These are phyloP conservation scores for Tylopilus felleus DNA, from an alignment of 768 basidiomycete species.

Conservation along the genomic window DNA sequence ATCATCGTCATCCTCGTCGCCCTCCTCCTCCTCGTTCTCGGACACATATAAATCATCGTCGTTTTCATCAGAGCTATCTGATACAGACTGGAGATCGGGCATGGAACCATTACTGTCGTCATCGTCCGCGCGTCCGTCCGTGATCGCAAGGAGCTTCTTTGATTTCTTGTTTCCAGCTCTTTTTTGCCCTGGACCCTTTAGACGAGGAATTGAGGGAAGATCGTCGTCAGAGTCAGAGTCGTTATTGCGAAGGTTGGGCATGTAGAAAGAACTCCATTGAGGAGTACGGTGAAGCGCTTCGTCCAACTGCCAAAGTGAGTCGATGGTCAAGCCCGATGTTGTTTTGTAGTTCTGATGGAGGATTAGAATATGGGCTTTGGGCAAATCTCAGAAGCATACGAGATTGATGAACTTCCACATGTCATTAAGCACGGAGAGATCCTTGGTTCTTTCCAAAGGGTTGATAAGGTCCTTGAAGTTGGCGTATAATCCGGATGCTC, in stretches of 20 bases:
- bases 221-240: conserved; percentile 29
- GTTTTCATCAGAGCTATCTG: conserved; percentile 49
- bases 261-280: conserved; percentile 53
- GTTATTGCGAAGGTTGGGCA: conserved; percentile 17
- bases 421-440: conserved; percentile 45
- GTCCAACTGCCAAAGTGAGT: conserved; percentile 61
- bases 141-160: conserved; percentile 48
- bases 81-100: conserved; percentile 66
- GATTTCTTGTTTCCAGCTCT: conserved; percentile 26
- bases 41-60: conserved; percentile 33
- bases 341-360: conserved; percentile 55
- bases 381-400: conserved; percentile 36
- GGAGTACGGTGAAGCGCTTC: conserved; percentile 50
- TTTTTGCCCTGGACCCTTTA: conserved; percentile 15
- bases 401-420: conserved; percentile 65
- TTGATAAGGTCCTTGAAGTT: conserved; percentile 55
- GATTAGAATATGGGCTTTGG: conserved; percentile 1
- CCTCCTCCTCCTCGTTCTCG: conserved; percentile 35
- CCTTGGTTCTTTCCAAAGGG: conserved; percentile 57
- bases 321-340: conserved; percentile 51
- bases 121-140: conserved; percentile 38
- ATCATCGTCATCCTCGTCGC: conserved; percentile 37
- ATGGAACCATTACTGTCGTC: conserved; percentile 52
- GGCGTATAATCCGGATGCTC: conserved; percentile 48
- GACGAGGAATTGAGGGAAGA: conserved; percentile 5